Base-by-base conservation (phyloP, 2,329 filamentous ascomycete genomes). In the Verticillium isaacii region DNA sequence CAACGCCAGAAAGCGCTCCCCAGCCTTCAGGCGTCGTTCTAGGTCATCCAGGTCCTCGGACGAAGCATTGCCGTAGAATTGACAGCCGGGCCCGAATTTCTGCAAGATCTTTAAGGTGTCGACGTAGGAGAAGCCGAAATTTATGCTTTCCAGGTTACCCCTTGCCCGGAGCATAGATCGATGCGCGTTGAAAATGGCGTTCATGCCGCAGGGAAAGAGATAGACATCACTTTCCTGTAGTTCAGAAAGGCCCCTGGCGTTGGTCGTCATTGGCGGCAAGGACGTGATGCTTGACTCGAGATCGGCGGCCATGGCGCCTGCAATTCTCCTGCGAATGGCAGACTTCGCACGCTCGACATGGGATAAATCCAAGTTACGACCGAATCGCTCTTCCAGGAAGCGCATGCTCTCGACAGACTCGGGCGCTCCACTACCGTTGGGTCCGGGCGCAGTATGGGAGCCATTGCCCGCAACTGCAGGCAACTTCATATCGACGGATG, bases 91-190 rank as follows among this genome's bases (percentile, higher is more conserved):
- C 0, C 94, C 95, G 74, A 96, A 98, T 74, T 98, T 99, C 73
- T 98, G 82, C 5, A 98, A 80, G 58, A 97, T 92, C 74, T 99
- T 99, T 60, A 98, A 83, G 0, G 95, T 97, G 75, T 99, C 95
- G 59, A 97, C 92, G 69, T 99, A 99, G 0, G 95, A 93, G 68
- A 99, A 99, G n/a, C 95, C 95, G 70, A 92, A 97, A 70, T 90
- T 93, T 71, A 99, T 87, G 73, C 92, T 96, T 75, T 91, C 90
- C 63, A 85, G 72, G 8, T 82, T 78, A 3, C 87, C 87, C 41
- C 88, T 85, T 0, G 86, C 82, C 59, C 80, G 78, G 65, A 94
- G 78, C 58, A 97, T 79, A 54, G 85, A 86, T 57, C 89, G 87
- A 72, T 99, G 95, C 0, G 91, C 84, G 68, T 92, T 92, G 78